These are phyloP conservation scores for Evernia prunastri DNA, from an alignment of 495 filamentous ascomycete genomes.

Conservation along the genomic window DNA sequence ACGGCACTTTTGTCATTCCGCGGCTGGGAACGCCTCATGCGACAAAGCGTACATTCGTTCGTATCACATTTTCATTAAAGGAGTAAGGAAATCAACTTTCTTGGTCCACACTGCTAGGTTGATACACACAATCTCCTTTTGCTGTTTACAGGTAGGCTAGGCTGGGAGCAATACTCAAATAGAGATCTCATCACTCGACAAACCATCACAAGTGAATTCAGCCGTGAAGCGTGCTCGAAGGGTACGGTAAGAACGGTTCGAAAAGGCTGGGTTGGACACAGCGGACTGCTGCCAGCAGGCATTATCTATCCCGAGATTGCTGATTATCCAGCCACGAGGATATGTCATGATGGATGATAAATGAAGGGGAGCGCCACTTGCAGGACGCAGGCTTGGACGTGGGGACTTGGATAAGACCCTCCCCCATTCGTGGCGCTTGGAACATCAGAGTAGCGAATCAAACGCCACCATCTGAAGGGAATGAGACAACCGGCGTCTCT, in stretches of 20 bases:
- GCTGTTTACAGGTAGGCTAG: not conserved
- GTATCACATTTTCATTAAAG: too few relatives aligned
- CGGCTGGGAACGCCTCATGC: too few relatives aligned
- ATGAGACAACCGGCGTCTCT: not conserved
- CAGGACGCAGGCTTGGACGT: not conserved
- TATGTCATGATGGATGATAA: not conserved
- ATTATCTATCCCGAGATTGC: not conserved
- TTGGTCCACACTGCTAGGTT: not conserved
- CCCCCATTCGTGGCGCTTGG: not conserved
- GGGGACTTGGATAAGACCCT: not conserved
- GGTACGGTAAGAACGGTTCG: too few relatives aligned
- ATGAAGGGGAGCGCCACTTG: not conserved
- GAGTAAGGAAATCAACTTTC: too few relatives aligned
- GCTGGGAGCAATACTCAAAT: not conserved
- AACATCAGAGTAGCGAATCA: not conserved
- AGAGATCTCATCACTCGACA: not conserved
- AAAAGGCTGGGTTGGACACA: not conserved
- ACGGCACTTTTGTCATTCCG: too few relatives aligned
- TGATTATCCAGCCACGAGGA: not conserved
- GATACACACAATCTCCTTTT: not conserved
- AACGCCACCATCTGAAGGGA: not conserved
- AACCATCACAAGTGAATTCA: not conserved
- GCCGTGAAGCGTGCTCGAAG: not conserved
- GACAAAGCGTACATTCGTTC: too few relatives aligned
- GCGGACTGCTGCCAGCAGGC: not conserved